A percentile compares a stretch with the other conserved stretches of the same genome.
Conservation (phyloP, 257 asterid genomes). For the Gentiana macrophylla region DNA sequence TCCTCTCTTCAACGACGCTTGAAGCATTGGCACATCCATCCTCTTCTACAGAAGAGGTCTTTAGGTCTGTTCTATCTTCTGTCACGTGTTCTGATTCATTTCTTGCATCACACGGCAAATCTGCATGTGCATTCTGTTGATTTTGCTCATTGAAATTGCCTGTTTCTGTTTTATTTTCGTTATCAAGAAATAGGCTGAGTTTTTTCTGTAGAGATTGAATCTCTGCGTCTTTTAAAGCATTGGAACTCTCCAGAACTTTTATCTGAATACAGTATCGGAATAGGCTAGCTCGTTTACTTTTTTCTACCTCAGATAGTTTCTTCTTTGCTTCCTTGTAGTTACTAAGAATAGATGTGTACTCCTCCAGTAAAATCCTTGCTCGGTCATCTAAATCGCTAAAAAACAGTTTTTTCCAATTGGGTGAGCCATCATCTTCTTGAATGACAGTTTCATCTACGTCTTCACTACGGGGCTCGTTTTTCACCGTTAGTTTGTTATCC, state of each 20-base stretch:
- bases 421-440: conserved; percentile 20
- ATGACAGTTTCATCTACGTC: conserved; percentile 9
- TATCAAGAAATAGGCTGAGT: conserved; percentile 12
- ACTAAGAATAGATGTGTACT: conserved; percentile 28
- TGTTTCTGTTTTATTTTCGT: background rate
- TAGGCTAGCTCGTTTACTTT: conserved; percentile 20
- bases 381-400: conserved; percentile 31
- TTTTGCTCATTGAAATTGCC: too few species aligned
- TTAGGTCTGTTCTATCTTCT: conserved; percentile 6
- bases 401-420: conserved; percentile 36
- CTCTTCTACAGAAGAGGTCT: conserved; percentile 15
- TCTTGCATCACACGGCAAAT: background rate
- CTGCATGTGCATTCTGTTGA: background rate
- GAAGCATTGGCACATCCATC: conserved; percentile 9
- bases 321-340: conserved; percentile 34
- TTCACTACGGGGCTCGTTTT: conserved; percentile 8
- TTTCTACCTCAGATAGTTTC: conserved; percentile 40
- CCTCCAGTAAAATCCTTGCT: conserved; percentile 33
- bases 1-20: conserved; percentile 24
- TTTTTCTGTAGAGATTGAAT: conserved; percentile 28
- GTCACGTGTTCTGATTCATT: conserved; percentile 2
- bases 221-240: conserved; percentile 34
- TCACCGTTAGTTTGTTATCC: conserved; percentile 10
- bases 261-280: too few species aligned
- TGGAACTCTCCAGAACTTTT: conserved; percentile 1